Base-by-base conservation (phyloP, 2,329 filamentous ascomycete species). In the Penicillium sp. region DNA sequence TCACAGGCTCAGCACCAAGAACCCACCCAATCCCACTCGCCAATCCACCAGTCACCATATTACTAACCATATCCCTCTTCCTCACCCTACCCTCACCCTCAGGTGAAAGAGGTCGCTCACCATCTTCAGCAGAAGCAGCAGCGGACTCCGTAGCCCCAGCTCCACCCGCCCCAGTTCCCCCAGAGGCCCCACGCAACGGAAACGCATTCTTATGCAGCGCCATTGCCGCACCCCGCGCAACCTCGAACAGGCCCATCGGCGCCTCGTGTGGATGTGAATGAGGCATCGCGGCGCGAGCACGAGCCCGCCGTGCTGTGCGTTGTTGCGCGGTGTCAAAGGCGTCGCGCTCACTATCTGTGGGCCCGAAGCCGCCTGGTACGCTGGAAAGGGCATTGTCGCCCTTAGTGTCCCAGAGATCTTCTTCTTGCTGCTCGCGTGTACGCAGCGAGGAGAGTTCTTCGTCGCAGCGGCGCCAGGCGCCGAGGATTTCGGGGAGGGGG, bases 1-100 rank as follows among this genome's bases (percentile, higher is more conserved):
- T 71, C 42, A 76, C 72, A 13, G 77, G 76, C 55, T 78, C 76
- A 50, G 76, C 77, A 68, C 85, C 85, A 51, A 88, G 68, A 52
- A 87, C 82, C 85, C 85, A 88, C 8, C 85, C 85, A 64, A 88
- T 75, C 9, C 85, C 85, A 67, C 79, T 84, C 7, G 83, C 83
- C 65, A 87, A 68, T 6, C 83, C 83, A 2, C 83, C 84, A 11
- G 82, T 86, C 5, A 87, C 85, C 70, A 84, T 84, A 71, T 80
- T 87, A 54, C 84, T 84, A 44, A 87, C 83, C 73, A 87, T 71
- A 67, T 81, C 79, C 54, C 79, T 67, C 62, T 81, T 81, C 37
- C 79, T 68, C 14, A 79, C 73, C 37, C 72, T 70, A 1, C 63
- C 67, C 23, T 68, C 65, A 14, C 61, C 68, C n/a, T 61, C 66